Evolutionary conservation across 1,284 basidiomycete genomes (phyloP).

Genomic region (Grifola frondosa): DNA sequence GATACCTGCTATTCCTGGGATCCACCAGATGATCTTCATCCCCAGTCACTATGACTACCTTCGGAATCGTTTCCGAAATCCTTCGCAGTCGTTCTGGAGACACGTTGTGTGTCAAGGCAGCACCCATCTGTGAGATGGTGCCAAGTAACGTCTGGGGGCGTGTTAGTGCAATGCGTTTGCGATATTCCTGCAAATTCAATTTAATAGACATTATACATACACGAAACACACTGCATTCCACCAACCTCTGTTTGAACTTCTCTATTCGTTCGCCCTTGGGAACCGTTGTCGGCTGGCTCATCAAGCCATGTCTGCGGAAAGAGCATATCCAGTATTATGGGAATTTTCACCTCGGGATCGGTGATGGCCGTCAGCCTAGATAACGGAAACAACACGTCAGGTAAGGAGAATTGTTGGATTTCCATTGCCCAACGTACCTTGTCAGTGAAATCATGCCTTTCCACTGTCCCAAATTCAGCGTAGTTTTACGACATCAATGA

Average conservation of each 20-base stretch:
- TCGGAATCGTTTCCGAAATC: conserved; percentile 59
- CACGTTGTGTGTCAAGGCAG: conserved; percentile 71
- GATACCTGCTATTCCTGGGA: conserved; percentile 52
- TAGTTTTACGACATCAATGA: too few species aligned
- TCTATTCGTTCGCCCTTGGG: conserved; percentile 58
- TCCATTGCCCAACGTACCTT: conserved; percentile 22
- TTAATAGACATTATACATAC: neutral
- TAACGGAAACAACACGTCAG: neutral
- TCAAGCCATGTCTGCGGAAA: conserved; percentile 64
- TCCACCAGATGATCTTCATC: conserved; percentile 71
- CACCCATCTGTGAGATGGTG: conserved; percentile 72
- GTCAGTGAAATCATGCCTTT: conserved; percentile 43
- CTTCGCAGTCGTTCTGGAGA: conserved; percentile 48
- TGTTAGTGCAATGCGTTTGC: conserved; percentile 53
- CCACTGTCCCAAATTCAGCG: conserved; percentile 42
- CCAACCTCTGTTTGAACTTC: conserved; percentile 55
- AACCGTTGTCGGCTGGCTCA: conserved; percentile 47
- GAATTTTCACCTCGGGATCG: conserved; percentile 51
- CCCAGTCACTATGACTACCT: conserved; percentile 72
- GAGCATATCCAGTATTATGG: conserved; percentile 57
- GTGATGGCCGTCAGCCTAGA: conserved; percentile 44
- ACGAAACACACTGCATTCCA: neutral
- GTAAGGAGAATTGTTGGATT: neutral
- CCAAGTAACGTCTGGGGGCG: conserved; percentile 64
- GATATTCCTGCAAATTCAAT: conserved; percentile 40